Evolutionary conservation across 192 early-diverging fungal genomes (phyloP).

Genomic region (Dissophora ornata): DNA sequence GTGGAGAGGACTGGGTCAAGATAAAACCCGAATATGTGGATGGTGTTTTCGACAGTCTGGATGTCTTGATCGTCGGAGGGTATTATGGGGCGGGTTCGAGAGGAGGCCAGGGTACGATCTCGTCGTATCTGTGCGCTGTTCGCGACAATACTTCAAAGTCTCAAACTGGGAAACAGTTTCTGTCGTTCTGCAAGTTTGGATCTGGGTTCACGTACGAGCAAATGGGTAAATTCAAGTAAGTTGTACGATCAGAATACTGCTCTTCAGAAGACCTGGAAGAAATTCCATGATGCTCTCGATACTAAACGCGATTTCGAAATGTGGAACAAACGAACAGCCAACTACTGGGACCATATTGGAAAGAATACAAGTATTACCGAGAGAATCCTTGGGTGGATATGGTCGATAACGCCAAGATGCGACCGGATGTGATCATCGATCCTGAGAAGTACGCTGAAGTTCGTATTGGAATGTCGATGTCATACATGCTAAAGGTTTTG

Average conservation of each 20-base stretch:
- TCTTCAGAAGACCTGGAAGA: no score
- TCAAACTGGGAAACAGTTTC: constrained; percentile 42
- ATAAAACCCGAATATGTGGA: constrained; percentile 86
- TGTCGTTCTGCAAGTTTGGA: constrained; percentile 77
- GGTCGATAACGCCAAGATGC: constrained; percentile 65
- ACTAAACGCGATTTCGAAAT: no score
- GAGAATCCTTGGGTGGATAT: constrained; percentile 49
- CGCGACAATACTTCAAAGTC: constrained; percentile 33
- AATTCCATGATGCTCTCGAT: no score
- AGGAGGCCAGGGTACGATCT: constrained; percentile 59
- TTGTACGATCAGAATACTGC: no score
- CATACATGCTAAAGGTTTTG: no score
- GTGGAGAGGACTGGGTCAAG: constrained; percentile 76
- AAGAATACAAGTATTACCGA: constrained; percentile 46
- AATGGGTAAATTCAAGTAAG: constrained; percentile 68
- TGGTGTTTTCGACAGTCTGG: constrained; percentile 73
- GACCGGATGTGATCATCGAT: constrained; percentile 76
- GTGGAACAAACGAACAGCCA: constrained; percentile 4
- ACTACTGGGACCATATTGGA: constrained; percentile 41
- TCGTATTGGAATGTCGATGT: no score
- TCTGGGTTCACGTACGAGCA: constrained; percentile 74
- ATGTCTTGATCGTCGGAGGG: constrained; percentile 76
- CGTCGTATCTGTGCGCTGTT: constrained; percentile 42
- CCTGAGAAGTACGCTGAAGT: constrained; percentile 65
- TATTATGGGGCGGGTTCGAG: constrained; percentile 73